phyloP scores from a whole-genome alignment of 371 early-diverging fungal genomes.

The Syncephalastrum monosporum region DNA sequence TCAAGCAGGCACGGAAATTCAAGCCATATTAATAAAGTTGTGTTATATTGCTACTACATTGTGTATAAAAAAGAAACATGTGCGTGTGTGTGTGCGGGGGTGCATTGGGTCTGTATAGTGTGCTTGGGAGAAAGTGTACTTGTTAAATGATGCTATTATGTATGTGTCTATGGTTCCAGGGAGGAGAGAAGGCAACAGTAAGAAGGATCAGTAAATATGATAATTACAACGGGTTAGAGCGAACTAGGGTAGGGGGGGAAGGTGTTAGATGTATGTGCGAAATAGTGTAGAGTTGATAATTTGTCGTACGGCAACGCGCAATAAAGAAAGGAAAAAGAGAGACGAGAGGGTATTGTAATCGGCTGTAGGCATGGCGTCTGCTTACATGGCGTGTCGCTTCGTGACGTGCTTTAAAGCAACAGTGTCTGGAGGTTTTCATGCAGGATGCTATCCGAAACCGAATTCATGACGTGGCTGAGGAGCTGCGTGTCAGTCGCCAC shows the following conservation, averaged over 20 bases:
- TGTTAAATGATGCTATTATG: no score
- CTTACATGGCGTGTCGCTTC: no score
- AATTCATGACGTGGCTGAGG: constrained; percentile 57
- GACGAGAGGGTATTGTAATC: not conserved
- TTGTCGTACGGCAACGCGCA: no score
- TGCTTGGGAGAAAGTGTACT: not conserved
- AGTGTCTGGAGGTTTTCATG: constrained; percentile 38
- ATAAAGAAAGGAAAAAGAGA: not conserved
- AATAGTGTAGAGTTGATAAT: no score
- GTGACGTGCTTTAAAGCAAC: constrained; percentile 8
- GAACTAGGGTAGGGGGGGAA: no score
- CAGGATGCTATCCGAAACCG: constrained; percentile 58
- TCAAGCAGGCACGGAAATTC: constrained; percentile 82
- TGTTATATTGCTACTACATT: constrained; percentile 2
- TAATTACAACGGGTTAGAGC: no score
- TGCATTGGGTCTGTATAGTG: not conserved
- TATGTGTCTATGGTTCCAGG: no score
- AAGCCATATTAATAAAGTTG: constrained; percentile 75
- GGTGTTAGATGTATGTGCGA: no score
- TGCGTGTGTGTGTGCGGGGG: not conserved
- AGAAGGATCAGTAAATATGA: no score
- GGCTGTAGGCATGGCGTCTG: not conserved
- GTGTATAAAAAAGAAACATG: constrained; percentile 1
- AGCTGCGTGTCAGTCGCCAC: constrained; percentile 61
- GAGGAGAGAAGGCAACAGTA: no score